Conservation (phyloP, 305 asterid genomes). For the Rubia tinctorum region DNA sequence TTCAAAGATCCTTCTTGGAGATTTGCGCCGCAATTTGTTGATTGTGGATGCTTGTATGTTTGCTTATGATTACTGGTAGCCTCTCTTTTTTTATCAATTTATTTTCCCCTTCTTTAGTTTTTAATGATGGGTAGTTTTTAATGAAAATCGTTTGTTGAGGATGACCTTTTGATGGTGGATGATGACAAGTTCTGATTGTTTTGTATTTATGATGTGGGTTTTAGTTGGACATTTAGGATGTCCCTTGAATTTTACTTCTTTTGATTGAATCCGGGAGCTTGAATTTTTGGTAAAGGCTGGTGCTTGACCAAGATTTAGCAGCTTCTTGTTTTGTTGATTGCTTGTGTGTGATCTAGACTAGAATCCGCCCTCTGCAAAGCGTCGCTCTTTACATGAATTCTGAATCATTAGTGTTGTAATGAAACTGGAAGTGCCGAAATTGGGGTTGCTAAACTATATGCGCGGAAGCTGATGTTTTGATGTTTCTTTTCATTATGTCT, state of each 20-base stretch:
- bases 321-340: neutral
- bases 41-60: neutral
- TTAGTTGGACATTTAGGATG: too few species aligned
- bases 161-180: neutral
- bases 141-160: neutral
- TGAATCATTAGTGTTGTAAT: neutral
- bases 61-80: neutral
- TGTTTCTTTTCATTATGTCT: neutral
- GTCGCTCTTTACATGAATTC: neutral
- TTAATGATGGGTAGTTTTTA: too few species aligned
- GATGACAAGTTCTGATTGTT: neutral
- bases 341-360: neutral
- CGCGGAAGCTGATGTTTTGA: neutral
- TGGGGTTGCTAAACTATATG: neutral
- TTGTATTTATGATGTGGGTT: neutral
- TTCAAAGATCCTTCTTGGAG: neutral
- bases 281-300: neutral
- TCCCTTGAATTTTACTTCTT: neutral
- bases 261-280: neutral
- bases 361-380: neutral
- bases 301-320: neutral
- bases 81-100: too few species aligned
- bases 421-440: neutral
- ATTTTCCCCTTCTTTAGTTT: too few species aligned
- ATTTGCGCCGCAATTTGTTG: neutral